Base-by-base conservation (phyloP, 2,329 filamentous ascomycete species). In the Pestalotiopsis sp. region DNA sequence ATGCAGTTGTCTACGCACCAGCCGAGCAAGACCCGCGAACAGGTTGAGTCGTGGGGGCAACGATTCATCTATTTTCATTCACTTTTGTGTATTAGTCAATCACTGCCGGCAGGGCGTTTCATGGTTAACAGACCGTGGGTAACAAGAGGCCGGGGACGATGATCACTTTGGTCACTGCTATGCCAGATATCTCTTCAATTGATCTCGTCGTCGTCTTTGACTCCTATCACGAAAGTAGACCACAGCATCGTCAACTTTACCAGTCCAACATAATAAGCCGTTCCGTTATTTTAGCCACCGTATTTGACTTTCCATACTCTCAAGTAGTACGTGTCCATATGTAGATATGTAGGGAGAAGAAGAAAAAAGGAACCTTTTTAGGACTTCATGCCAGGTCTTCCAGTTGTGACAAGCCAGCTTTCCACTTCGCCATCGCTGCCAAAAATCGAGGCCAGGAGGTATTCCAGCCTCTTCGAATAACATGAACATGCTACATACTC, bases 351-450 rank as follows among this genome's bases (percentile, higher is more conserved):
- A 52, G 45, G 45, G 45, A 52, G 45, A 52, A 52, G 45, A 52
- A 52, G 71, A 70, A 72, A 71, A 76, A 78, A 76, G 74, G 73
- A 78, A 78, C 77, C 73, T 77, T 77, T 60, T 77, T 78, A 72
- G 70, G 72, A 75, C 74, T 64, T 73, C 75, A 75, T 75, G 72
- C 76, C 75, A 72, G 75, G 72, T 76, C 69, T 76, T 41, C 61
- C 73, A 36, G 73, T 71, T 73, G 71, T 73, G 75, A 70, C 72
- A 72, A 72, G 70, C 75, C 70, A 71, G 67, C 69, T 75, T 73
- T 72, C 74, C 73, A 71, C 31, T 39, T 71, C 73, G 72, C 73
- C 73, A 69, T 72, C 72, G 72, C 72, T 72, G 70, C 70, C 25
- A 66, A 63, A 67, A 67, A 36, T 36, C 68, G 69, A 60, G 56